Evolutionary conservation across 2,329 filamentous ascomycete species (phyloP).

Genomic region (Fonsecaea erecta): DNA sequence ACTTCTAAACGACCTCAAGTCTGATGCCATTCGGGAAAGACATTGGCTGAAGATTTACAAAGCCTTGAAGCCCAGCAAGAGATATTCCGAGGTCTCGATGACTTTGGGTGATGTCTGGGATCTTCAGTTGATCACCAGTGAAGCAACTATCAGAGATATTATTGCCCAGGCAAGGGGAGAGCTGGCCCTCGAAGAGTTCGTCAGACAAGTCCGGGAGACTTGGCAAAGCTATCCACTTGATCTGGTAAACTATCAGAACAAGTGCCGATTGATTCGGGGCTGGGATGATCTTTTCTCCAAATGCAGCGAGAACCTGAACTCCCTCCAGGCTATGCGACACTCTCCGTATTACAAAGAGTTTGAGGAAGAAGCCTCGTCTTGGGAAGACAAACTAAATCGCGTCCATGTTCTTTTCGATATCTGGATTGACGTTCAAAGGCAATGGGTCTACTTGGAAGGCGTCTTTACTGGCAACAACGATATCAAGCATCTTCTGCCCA

Average conservation of each 20-base stretch:
- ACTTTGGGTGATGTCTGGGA: constrained; percentile 99
- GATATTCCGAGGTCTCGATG: constrained; percentile 92
- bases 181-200: constrained; percentile 96
- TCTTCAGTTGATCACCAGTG: constrained; percentile 83
- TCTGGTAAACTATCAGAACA: constrained; percentile 96
- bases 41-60: constrained; percentile 99
- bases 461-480: constrained; percentile 99
- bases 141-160: constrained; percentile 86
- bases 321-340: constrained; percentile 96
- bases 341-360: constrained; percentile 99
- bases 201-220: constrained; percentile 93
- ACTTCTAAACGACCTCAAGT: constrained; percentile 87
- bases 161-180: constrained; percentile 96
- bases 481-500: constrained; percentile 95
- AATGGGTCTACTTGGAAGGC: constrained; percentile 99
- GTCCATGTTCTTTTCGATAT: constrained; percentile 98
- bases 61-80: constrained; percentile 85
- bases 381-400: constrained; percentile 97
- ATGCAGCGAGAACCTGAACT: constrained; percentile 97
- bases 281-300: constrained; percentile 99
- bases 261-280: constrained; percentile 93
- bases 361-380: constrained; percentile 91
- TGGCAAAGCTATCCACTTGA: constrained; percentile 97
- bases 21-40: constrained; percentile 91
- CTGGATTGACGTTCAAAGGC: constrained; percentile 99